Base-by-base conservation (phyloP, 306 rosid genomes). In the Acacia acuminata region DNA sequence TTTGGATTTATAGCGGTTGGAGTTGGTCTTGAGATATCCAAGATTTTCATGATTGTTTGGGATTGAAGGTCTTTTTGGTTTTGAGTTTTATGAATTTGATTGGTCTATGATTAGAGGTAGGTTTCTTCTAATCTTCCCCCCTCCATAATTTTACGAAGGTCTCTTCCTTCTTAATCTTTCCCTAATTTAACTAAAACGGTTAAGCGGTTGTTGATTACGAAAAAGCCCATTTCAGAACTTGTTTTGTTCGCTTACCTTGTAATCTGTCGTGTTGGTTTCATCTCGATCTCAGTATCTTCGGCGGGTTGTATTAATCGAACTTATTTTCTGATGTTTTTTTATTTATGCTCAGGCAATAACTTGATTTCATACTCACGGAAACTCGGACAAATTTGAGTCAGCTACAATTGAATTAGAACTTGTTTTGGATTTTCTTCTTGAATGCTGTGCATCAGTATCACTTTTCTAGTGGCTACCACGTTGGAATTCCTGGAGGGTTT, bases 381-480 rank as follows among this genome's bases (percentile, higher is more conserved):
- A n/a, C 63, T 8, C 30, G 34, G 53, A 8, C 13, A 48, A 77
- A 77, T 77, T 83, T 47, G 70, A 70, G 68, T 56, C 32, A 12
- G 47, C 61, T 16, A 45, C 40, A 32, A 56, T 73, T 34, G 60
- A 40, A 79, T 55, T 65, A 19, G 80, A 63, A 27, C 61, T 47
- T 17, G 60, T 27, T 40, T 42, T 40, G 70, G 56, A 15, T 71
- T 40, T 82, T 68, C 64, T 73, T 76, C 63, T 81, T 89, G 92
- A 83, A 90, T 91, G 96, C 92, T 78, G 85, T 86, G 81, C 74
- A 30, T 50, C 75, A 4, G 85, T 84, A 48, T 85, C 81, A 77
- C 73, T 70, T 79, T 47, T 66, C 51, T 44, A 66, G 74, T 86
- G 56, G 40, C 77, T 82, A 19, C 67, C 40, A 15, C 77, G 32